Base-by-base conservation (phyloP, 139 green algal species). In the Chlorokybus atmophyticus region DNA sequence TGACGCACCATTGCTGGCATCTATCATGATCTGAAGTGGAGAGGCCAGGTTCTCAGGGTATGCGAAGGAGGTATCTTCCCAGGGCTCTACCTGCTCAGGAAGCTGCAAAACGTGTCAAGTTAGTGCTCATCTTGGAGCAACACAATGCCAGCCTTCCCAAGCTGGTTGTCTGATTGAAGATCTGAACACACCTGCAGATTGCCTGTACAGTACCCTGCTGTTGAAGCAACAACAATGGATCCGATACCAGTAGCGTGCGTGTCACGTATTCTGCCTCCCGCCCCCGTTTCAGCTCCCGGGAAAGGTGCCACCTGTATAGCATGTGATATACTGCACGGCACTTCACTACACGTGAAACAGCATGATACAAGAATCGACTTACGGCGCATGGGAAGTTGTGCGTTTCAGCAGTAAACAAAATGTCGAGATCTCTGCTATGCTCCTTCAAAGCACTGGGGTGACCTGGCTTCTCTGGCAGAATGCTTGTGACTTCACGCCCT, bases 341-440 rank as follows among this genome's bases (percentile, higher is more conserved):
- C 14, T 7, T 21, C 42, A 52, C 14, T 17, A 38, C 29, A 60
- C 32, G 40, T 35, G 10, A 60, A 44, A 17, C 14, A 44, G 51
- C 21, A 58, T 58, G 8, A 48, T 58, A 19, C 19, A 17, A n/a
- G 25, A 28, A 23, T 44, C 0, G 0, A 66, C 60, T 69, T 28
- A 69, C 67, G 0, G 90, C 91, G 60, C 86, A 98, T 4, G 92
- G 92, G 76, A 99, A 99, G 79, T 99, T 99, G 83, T 99, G 92
- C 2, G 92, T 99, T 77, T 99, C 92, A 0, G 92, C 92, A 0
- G 92, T 99, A 10, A 99, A 83, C 62, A 99, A 83, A 47, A 99
- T 57, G 72, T 99, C 92, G 77, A 83, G 90, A 67, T 97, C 90
- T 6, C 78, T 66, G 4, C 68, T 29, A 60, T 68, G 40, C 7